Evolutionary conservation across 2,329 filamentous ascomycete species (phyloP), one percentile per base, ranked within the genome.

Genomic region (Cytospora piceae): DNA sequence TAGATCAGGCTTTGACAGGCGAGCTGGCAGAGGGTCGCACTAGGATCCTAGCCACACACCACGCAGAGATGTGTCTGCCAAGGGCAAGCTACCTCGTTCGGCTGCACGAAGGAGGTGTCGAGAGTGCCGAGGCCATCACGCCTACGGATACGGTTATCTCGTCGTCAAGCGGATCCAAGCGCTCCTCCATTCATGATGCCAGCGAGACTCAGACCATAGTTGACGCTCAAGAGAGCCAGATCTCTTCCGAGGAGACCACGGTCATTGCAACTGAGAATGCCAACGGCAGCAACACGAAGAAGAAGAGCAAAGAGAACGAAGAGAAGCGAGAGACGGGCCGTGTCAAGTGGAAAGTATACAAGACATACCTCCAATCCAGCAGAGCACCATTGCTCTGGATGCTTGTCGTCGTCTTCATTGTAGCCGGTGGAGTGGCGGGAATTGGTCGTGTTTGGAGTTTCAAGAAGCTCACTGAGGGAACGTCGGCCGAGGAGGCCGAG

Each of bases 11-110:
- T 0, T 77, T 87, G 55, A 79, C 81, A 34, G 79, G 80, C 11
- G 78, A 87, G 0, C 83, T 86, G 0, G 77, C 80, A 52, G 57
- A 62, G 12, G 81, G 82, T 24, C 79, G 87, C 37, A 90, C 88
- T 0, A 87, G 86, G 0, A 87, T 90, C 54, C 79, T 88, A 5
- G 87, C 89, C 56, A 88, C 88, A 0, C 85, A 88, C 72, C 76
- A 77, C 51, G 70, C 72, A 0, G 75, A 77, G 55, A 69, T 76
- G 64, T 75, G 75, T 42, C 61, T 73, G 24, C 71, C 73, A 0
- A 68, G 71, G 31, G 74, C 75, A 1, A 73, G 72, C 24, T 75
- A 73, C 24, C 63, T 75, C 15, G 72, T 77, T 14, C 67, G 69
- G 14, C 73, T 77, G 12, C 69, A 71, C 32, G 72, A 70, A 17